Conservation (phyloP, 2,329 filamentous ascomycete genomes). For the Colletotrichum lentis region DNA sequence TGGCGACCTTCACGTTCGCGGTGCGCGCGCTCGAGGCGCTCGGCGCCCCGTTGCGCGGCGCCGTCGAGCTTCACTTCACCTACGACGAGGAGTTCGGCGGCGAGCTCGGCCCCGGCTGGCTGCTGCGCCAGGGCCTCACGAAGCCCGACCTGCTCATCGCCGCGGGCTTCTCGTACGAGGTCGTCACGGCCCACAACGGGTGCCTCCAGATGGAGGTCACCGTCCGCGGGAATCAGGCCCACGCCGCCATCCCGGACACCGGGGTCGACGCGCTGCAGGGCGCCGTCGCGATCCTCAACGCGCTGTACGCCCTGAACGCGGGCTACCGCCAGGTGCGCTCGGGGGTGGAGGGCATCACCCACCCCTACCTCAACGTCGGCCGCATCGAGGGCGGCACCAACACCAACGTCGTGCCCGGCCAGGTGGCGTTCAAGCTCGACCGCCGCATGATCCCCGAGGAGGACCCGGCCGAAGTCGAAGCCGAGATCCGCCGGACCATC, state of each 20-base stretch:
- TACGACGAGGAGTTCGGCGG: constrained; percentile 35
- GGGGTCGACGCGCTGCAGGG: constrained; percentile 30
- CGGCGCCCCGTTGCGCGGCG: constrained; percentile 7
- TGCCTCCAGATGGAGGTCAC: constrained; percentile 33
- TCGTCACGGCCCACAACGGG: constrained; percentile 32
- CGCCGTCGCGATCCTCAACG: constrained; percentile 26
- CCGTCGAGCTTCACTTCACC: constrained; percentile 30
- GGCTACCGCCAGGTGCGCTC: constrained; percentile 23
- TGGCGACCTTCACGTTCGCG: constrained; percentile 29
- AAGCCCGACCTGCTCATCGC: constrained; percentile 31
- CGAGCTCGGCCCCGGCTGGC: constrained; percentile 33
- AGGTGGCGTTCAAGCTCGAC: constrained; percentile 31
- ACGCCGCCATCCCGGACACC: constrained; percentile 30
- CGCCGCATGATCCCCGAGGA: constrained; percentile 33
- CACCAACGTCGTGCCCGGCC: constrained; percentile 33
- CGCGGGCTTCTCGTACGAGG: constrained; percentile 33
- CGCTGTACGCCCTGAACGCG: constrained; percentile 27
- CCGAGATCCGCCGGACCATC: constrained; percentile 24
- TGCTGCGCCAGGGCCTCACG: constrained; percentile 21
- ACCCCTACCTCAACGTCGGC: constrained; percentile 35
- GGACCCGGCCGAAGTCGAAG: constrained; percentile 21
- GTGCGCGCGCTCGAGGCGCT: constrained; percentile 29
- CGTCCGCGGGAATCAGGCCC: constrained; percentile 24
- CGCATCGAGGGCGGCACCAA: constrained; percentile 35
- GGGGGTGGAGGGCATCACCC: constrained; percentile 23